Evolutionary conservation across 768 basidiomycete species (phyloP).

Genomic region (Tephrocybe rancida): DNA sequence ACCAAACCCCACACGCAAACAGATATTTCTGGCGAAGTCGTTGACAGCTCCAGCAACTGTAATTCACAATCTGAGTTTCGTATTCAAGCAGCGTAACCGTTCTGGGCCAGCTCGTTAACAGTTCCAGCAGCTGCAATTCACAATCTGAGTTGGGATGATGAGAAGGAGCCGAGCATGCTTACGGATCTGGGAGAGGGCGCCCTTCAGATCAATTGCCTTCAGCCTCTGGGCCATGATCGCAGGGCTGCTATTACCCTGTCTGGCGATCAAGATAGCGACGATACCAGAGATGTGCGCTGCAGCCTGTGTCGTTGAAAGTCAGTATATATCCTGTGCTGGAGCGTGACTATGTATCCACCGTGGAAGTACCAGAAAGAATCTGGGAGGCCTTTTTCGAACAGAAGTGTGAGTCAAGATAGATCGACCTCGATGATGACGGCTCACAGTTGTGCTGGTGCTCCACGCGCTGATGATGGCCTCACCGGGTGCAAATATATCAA

Average conservation of each 20-base stretch:
- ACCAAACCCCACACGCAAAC: too few species aligned
- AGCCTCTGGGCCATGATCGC: slow-evolving; percentile 28
- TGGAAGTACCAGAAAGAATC: slow-evolving; percentile 27
- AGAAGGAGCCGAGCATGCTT: slow-evolving; percentile 12
- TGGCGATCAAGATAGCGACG: slow-evolving; percentile 36
- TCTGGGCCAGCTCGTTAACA: slow-evolving; percentile 29
- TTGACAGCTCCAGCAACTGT: too few species aligned
- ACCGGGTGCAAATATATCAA: neutral
- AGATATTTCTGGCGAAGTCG: too few species aligned
- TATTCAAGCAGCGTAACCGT: slow-evolving; percentile 6
- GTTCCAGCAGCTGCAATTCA: slow-evolving; percentile 23
- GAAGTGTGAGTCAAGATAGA: too few species aligned
- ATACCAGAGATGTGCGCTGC: slow-evolving; percentile 43
- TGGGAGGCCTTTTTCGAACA: slow-evolving; percentile 26
- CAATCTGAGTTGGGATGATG: neutral
- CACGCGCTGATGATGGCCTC: neutral
- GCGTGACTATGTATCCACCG: slow-evolving; percentile 19
- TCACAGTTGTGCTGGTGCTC: neutral
- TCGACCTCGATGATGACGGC: neutral
- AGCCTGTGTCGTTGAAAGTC: slow-evolving; percentile 18
- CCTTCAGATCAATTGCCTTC: slow-evolving; percentile 27
- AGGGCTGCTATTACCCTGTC: slow-evolving; percentile 32
- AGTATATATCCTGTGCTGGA: neutral
- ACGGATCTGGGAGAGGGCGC: slow-evolving; percentile 32
- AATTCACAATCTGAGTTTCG: too few species aligned